These are phyloP conservation scores for Aurinia saxatilis DNA, from an alignment of 345 rosid genomes.

Conservation along the genomic window DNA sequence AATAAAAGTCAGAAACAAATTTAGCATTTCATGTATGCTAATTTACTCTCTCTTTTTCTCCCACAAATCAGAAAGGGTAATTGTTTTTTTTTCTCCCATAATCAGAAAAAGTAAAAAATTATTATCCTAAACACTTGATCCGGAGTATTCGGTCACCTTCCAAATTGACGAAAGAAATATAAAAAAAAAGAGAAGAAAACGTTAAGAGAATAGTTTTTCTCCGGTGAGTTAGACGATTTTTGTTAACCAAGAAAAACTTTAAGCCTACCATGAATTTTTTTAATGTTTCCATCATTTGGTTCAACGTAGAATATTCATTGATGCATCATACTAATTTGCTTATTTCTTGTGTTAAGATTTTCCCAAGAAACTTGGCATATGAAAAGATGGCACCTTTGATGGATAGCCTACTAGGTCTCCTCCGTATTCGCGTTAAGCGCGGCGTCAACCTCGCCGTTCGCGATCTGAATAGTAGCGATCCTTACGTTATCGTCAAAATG, in stretches of 20 bases:
- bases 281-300: neutral
- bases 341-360: neutral
- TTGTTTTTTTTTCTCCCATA: neutral
- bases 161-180: too few species aligned
- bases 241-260: too few species aligned
- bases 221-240: too few species aligned
- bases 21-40: neutral
- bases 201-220: too few species aligned
- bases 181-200: too few species aligned
- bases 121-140: neutral
- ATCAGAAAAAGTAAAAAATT: neutral
- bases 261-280: too few species aligned
- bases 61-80: too few species aligned
- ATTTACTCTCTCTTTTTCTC: neutral
- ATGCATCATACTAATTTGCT: neutral
- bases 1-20: neutral
- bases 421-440: constrained; percentile 59
- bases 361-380: neutral
- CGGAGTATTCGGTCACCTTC: neutral
- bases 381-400: constrained; percentile 13
- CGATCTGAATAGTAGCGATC: constrained; percentile 83
- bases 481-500: constrained; percentile 75
- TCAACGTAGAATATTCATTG: neutral
- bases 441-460: constrained; percentile 91
- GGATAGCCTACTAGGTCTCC: constrained; percentile 63